Evolutionary conservation across 75 land plant species (phyloP), one percentile per base, ranked within the genome.

Genomic region (Cryptomeria japonica): DNA sequence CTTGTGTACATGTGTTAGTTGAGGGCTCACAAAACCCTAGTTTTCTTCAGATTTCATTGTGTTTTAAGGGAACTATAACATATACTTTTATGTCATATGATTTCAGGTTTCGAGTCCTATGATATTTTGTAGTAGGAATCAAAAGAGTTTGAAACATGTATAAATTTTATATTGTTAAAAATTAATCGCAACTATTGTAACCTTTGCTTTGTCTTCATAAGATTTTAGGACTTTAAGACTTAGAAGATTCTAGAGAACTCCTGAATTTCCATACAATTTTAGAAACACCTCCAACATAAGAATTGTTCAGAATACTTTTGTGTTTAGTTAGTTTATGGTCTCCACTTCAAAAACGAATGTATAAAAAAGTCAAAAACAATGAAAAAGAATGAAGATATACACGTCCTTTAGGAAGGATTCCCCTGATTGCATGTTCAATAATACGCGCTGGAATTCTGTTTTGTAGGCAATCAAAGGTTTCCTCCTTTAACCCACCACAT

Each of bases 331-430:
- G 10, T 64, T 64, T 25, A 64, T 28, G 70, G 70, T 25, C 22
- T 64, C 31, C 70, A 25, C 31, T 22, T 64, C 77, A 75, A 34
- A 75, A 32, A 75, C 3, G 14, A 75, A 75, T 2, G 13, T 34
- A 12, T 82, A 22, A 36, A 16, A 51, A 51, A 0, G 14, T 51
- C 13, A 51, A 51, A 19, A 82, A 25, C 8, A 82, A 82, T 36
- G 84, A 82, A 88, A 70, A 5, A 56, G 49, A 64, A 64, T 37
- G 82, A 86, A 75, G 32, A 38, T 83, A 41, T 87, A 97, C 99
- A 90, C 99, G 87, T 10, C 96, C 96, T 87, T 95, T 97, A 1
- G 99, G 99, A 86, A 98, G 99, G 99, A 98, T 98, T 87, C 99
- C 99, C 47, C 96, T 92, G 34, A 98, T 99, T 42, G 99, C 99